Conservation (phyloP, 257 asterid species). For the Rhazya stricta region DNA sequence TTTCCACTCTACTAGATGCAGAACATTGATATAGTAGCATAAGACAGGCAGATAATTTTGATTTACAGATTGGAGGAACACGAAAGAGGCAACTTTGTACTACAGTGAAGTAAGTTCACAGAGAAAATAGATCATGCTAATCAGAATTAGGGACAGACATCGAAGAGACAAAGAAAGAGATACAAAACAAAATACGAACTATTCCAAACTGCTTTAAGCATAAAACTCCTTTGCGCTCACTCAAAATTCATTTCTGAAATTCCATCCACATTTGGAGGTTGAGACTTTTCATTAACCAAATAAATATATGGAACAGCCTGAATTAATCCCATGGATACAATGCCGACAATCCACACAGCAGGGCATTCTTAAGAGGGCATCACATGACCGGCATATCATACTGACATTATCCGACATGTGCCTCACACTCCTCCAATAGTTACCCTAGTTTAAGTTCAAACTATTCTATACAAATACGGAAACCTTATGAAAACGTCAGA, state of each 20-base stretch:
- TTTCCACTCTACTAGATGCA: background rate
- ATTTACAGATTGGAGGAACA: background rate
- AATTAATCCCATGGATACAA: background rate
- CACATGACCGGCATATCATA: background rate
- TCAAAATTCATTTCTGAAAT: background rate
- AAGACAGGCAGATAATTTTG: background rate
- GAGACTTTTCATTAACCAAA: background rate
- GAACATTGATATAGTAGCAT: no score
- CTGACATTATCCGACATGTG: background rate
- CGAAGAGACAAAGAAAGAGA: background rate
- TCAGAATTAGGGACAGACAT: background rate
- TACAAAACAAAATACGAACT: background rate
- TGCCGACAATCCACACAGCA: background rate
- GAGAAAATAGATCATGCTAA: background rate
- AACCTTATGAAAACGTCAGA: background rate
- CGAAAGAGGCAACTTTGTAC: background rate
- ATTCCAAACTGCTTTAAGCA: conserved; percentile 1
- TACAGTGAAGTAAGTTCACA: background rate
- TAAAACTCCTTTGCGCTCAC: background rate
- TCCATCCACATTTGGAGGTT: background rate
- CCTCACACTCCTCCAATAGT: background rate
- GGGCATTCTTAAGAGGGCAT: background rate
- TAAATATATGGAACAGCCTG: background rate
- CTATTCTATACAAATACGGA: background rate
- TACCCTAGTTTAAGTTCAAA: background rate